Evolutionary conservation across 2,329 filamentous ascomycete species (phyloP).

Genomic region (Myriosclerotinia curreyana): DNA sequence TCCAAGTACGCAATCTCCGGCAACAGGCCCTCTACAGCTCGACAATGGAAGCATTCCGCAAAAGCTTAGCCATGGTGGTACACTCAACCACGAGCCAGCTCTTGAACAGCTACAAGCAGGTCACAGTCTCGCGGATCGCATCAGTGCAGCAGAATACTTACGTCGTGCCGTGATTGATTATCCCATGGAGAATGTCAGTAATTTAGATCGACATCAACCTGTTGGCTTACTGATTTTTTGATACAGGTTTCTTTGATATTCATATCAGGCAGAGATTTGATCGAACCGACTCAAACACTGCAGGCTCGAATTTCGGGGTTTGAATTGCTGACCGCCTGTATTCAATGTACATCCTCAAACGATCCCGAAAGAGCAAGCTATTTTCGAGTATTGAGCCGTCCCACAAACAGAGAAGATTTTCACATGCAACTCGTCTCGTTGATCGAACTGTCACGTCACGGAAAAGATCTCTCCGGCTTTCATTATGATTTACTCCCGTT

Average conservation of each 20-base stretch:
- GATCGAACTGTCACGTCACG: constrained; percentile 58
- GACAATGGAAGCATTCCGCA: constrained; percentile 44
- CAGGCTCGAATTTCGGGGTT: constrained; percentile 59
- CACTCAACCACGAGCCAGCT: constrained; percentile 52
- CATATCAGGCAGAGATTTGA: constrained; percentile 63
- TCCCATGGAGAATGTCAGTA: constrained; percentile 45
- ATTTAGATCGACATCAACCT: not conserved
- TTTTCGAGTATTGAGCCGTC: constrained; percentile 58
- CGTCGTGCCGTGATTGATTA: constrained; percentile 56
- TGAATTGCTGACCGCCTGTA: constrained; percentile 63
- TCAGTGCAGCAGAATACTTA: constrained; percentile 56
- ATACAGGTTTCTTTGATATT: constrained; percentile 49
- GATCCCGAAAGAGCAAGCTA: constrained; percentile 65
- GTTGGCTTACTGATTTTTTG: not conserved
- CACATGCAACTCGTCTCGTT: constrained; percentile 63
- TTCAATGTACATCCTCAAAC: constrained; percentile 59
- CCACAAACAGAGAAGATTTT: constrained; percentile 60
- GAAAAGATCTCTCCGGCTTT: constrained; percentile 62
- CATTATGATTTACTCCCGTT: constrained; percentile 65
- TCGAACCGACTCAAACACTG: constrained; percentile 54
- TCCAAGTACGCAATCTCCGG: constrained; percentile 43
- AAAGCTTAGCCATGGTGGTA: constrained; percentile 44
- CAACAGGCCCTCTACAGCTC: constrained; percentile 43
- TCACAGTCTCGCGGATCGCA: constrained; percentile 49
- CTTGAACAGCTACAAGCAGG: constrained; percentile 55